Base-by-base conservation (phyloP, 2,329 filamentous ascomycete species). In the Trichophaea hybrida region DNA sequence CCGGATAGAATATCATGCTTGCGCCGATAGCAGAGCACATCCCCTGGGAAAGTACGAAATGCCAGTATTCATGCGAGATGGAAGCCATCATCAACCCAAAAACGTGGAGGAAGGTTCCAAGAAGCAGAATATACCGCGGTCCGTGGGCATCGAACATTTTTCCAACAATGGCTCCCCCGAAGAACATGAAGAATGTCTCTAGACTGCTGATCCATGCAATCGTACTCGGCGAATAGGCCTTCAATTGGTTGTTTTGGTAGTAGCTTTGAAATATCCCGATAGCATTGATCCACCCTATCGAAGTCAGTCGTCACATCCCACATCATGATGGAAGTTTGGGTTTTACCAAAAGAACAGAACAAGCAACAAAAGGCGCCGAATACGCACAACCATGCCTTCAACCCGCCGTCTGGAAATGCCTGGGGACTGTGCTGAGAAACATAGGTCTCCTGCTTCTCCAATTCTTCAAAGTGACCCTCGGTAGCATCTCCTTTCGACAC, bases 11-110 rank as follows among this genome's bases (percentile, higher is more conserved):
- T 58, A 77, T 71, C 34, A 76, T 70, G 53, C 73, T 73, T 13
- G 76, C 71, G 8, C 76, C 74, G 57, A 74, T 71, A 48, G 73
- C 71, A 57, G 74, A 75, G 62, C 72, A 74, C 1, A 78, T 62
- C 0, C 75, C 75, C 64, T 79, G 76, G 0, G 74, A 70, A 2
- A 77, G 70, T 37, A 80, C 69, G 66, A 79, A 76, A 40, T 80
- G 78, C 63, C 76, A 80, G 68, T 78, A 80, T 58, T 78, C 65
- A 0, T 72, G 77, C 57, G 74, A 81, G 59, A 84, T 69, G 6
- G 75, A 78, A 0, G 78, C 74, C 80, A 84, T 82, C 79, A 85
- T 83, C 4, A 84, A 67, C 1, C 79, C 77, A 58, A 84, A 78
- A 13, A 84, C 76, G 58, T 82, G 78, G 37, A 81, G 68, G 56